Base-by-base conservation (phyloP, 768 basidiomycete species). In the Gautieria morchelliformis region DNA sequence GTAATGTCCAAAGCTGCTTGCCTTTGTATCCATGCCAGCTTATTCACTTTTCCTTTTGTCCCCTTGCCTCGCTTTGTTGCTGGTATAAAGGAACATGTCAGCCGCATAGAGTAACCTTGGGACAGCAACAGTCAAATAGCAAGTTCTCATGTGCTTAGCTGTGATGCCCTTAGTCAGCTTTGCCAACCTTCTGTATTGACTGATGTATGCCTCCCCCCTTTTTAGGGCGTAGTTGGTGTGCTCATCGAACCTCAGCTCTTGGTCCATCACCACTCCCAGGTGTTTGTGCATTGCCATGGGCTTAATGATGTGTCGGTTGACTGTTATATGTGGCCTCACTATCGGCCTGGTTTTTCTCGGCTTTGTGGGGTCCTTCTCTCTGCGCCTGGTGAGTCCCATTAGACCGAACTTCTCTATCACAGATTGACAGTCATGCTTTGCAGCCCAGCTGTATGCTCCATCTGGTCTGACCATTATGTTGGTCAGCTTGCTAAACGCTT, bases 181-280 rank as follows among this genome's bases (percentile, higher is more conserved):
- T 15, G 66, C 62, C 14, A 72, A 20, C 0, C 68, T 37, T 4
- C 59, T 11, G 45, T 68, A 62, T 10, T 42, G 20, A 6, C 17
- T 17, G 6, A 44, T 17, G 4, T 20, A 56, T 12, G 3, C 32
- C 7, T 19, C 9, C 1, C 53, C 53, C n/a, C 49, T 56, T 27
- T 56, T 50, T 7, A 56, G 53, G 11, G 53, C 53, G 35, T 52
- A 52, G 22, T 52, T n/a, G 6, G 51, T 15, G 22, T 70, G 69
- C 27, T 63, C 52, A 9, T 65, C 53, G 60, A 66, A 72, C 0
- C 59, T 20, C 2, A 74, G 60, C 42, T 64, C 61, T 1, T 64
- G 48, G 61, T 74, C 71, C 0, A 72, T n/a, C 3, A 61, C 39
- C 0, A 74, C 55, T 0, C 72, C 73, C 0, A 74, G 65, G 51